Evolutionary conservation across 768 basidiomycete genomes (phyloP).

Genomic region (Ephemerocybe angulata): DNA sequence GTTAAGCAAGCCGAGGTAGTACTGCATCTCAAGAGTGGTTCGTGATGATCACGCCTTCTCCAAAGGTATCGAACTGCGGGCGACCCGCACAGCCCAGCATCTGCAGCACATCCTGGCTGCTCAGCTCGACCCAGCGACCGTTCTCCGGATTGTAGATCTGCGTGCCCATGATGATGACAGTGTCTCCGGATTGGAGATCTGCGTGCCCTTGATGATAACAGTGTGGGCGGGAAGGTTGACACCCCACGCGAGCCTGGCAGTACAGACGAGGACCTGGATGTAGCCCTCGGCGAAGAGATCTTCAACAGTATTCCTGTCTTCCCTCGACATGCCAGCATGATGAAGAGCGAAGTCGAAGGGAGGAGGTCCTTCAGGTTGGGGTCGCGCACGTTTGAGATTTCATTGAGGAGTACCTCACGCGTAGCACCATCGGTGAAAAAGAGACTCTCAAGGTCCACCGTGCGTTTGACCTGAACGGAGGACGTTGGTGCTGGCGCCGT

Average conservation of each 20-base stretch:
- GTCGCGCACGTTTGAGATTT: conserved; percentile 81
- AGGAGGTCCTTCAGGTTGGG: conserved; percentile 81
- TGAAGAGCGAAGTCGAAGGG: conserved; percentile 96
- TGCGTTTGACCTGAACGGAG: conserved; percentile 77
- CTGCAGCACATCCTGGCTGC: conserved; percentile 93
- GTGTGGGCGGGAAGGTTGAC: conserved; percentile 97
- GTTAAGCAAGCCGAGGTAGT: conserved; percentile 92
- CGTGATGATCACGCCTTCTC: conserved; percentile 98
- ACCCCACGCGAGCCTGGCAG: conserved; percentile 98
- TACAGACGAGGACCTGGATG: conserved; percentile 92
- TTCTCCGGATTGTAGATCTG: conserved; percentile 99
- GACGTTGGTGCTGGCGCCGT: conserved; percentile 87
- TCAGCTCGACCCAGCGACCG: conserved; percentile 95
- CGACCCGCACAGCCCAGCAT: conserved; percentile 98
- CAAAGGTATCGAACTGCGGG: conserved; percentile 95
- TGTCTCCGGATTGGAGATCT: no score
- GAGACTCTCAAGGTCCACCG: conserved; percentile 89
- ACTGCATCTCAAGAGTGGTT: conserved; percentile 96
- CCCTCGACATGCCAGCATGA: conserved; percentile 93
- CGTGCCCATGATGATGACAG: no score
- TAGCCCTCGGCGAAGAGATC: conserved; percentile 91
- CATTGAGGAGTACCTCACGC: conserved; percentile 83
- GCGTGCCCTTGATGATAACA: conserved; percentile 99
- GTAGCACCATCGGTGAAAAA: conserved; percentile 94
- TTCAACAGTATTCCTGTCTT: conserved; percentile 89